Percentiles rank a stretch among this genome's conserved stretches.
Conservation (phyloP, 192 early-diverging fungal species). For the Jimgerdemannia flammicorona region DNA sequence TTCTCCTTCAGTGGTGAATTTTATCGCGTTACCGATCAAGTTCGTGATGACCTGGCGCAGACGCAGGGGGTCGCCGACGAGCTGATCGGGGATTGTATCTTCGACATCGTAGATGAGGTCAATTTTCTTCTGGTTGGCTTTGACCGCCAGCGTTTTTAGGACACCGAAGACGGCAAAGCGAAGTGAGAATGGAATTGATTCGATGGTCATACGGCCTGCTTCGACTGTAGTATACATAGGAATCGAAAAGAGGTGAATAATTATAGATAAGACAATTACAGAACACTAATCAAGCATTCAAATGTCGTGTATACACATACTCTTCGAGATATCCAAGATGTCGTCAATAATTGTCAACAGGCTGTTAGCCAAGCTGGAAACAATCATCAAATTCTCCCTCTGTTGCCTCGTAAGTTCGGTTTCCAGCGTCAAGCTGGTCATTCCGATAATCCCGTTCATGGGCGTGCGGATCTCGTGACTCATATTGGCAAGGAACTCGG, state of each 20-base stretch:
- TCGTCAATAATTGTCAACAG: slow-evolving; percentile 78
- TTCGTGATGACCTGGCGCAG: slow-evolving; percentile 80
- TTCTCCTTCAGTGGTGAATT: slow-evolving; percentile 76
- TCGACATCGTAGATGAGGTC: slow-evolving; percentile 65
- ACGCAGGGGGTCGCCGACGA: slow-evolving; percentile 73
- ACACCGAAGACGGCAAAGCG: slow-evolving; percentile 59
- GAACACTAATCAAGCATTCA: not conserved
- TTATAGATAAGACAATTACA: too few species aligned
- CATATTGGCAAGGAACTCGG: slow-evolving; percentile 65
- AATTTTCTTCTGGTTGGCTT: slow-evolving; percentile 73
- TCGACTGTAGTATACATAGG: slow-evolving; percentile 45
- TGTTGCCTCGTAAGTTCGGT: slow-evolving; percentile 75
- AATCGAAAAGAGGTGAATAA: too few species aligned
- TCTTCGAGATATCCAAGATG: slow-evolving; percentile 82
- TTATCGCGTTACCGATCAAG: slow-evolving; percentile 80
- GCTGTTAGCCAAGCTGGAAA: slow-evolving; percentile 66
- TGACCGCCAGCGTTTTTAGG: slow-evolving; percentile 67
- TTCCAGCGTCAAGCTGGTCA: slow-evolving; percentile 71
- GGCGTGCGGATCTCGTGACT: slow-evolving; percentile 75
- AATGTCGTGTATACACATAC: slow-evolving; percentile 13
- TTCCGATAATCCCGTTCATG: slow-evolving; percentile 80
- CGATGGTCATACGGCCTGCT: slow-evolving; percentile 78
- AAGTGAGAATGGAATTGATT: slow-evolving; percentile 66
- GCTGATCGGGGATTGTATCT: slow-evolving; percentile 60
- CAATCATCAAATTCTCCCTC: slow-evolving; percentile 79